These are phyloP conservation scores for Monilinia polystroma DNA, from an alignment of 2,329 filamentous ascomycete species.

Conservation along the genomic window DNA sequence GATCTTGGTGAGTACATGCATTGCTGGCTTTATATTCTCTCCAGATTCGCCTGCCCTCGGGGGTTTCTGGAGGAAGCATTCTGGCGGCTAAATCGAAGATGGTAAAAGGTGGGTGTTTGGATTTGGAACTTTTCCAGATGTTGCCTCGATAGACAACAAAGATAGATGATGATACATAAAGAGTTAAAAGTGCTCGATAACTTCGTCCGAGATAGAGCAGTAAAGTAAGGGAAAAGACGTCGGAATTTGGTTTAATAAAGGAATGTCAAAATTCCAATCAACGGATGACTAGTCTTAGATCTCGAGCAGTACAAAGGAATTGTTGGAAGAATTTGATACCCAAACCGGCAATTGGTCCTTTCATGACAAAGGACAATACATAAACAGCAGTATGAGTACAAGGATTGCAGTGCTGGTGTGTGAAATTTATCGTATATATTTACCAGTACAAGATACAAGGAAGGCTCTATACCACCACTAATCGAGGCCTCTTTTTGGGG, in stretches of 20 bases:
- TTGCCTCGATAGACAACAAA: neutral
- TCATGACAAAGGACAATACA: neutral
- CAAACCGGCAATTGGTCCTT: neutral
- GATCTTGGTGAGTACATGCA: neutral
- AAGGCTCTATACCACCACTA: neutral
- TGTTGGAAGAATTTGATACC: neutral
- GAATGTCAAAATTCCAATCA: too few species aligned
- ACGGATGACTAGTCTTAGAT: neutral
- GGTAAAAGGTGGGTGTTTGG: neutral
- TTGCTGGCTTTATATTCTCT: neutral
- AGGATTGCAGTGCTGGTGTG: neutral
- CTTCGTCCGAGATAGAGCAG: neutral
- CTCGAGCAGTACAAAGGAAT: slow-evolving; percentile 9
- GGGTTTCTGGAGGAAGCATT: slow-evolving; percentile 6
- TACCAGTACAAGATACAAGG: neutral
- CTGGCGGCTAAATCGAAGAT: neutral
- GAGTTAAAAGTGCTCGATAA: neutral
- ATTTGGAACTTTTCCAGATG: neutral
- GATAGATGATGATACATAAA: neutral
- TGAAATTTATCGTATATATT: neutral
- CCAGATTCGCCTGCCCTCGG: slow-evolving; percentile 1
- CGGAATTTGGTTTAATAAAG: neutral
- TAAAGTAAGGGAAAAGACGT: neutral
- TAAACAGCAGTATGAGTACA: neutral
- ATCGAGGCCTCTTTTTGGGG: neutral